Evolutionary conservation across 192 early-diverging fungal species (phyloP).

Genomic region (Nowakowskiella sp.): DNA sequence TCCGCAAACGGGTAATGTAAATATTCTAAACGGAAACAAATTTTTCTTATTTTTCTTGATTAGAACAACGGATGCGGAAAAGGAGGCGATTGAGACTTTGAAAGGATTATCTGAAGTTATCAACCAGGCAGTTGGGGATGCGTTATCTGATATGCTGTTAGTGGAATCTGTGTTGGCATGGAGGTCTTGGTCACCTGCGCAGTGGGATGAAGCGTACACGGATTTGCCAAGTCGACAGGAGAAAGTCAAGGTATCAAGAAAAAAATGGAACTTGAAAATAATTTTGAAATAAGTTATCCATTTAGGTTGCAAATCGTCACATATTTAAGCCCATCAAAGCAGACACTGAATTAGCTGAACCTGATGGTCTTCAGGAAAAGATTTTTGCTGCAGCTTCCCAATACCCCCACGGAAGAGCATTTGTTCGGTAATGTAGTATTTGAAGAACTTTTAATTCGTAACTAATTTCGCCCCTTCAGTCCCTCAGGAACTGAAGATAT

Average conservation of each 20-base stretch:
- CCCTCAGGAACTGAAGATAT: conserved; percentile 99
- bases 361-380: conserved; percentile 75
- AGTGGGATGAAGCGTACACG: conserved; percentile 92
- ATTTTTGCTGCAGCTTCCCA: conserved; percentile 80
- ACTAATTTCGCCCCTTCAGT: conserved; percentile 25
- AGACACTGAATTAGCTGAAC: conserved; percentile 82
- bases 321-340: conserved; percentile 96
- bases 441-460: not conserved
- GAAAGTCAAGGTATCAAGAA: conserved; percentile 76
- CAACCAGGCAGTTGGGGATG: conserved; percentile 99
- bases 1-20: conserved; percentile 45
- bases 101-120: conserved; percentile 83
- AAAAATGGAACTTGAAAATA: not conserved
- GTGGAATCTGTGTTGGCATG: conserved; percentile 87
- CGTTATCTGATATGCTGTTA: conserved; percentile 87
- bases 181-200: conserved; percentile 67
- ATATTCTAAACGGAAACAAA: conserved; percentile 4
- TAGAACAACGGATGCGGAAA: conserved; percentile 63
- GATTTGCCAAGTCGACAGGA: conserved; percentile 91
- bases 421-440: conserved; percentile 62
- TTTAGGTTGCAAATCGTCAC: conserved; percentile 63
- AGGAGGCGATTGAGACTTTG: conserved; percentile 69
- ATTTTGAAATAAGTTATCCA: too few species aligned
- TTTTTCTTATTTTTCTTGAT: conserved; percentile 1
- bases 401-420: conserved; percentile 80